Base-by-base conservation (phyloP, 208 protist species). In the Crithidia acanthocephali region DNA sequence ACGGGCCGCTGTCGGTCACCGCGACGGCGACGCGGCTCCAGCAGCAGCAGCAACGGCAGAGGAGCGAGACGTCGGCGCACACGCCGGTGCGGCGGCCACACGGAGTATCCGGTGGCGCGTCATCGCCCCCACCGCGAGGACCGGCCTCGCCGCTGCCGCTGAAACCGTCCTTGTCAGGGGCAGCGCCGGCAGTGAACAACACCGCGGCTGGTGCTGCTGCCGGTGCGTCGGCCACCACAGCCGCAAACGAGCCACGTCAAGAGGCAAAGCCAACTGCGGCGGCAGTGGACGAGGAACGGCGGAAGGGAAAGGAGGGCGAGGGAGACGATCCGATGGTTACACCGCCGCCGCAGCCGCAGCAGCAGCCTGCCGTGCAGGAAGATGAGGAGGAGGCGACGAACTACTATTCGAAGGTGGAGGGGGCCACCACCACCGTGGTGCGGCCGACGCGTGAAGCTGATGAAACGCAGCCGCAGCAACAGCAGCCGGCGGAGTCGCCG, bases 351-450 rank as follows among this genome's bases (percentile, higher is more conserved):
- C 13, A 2, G n/a, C 37, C 11, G 37, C 37, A 23, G 37, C 37
- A 15, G 9, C 6, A 6, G 37, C 37, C 37, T 42, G 37, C 37
- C 50, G 11, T 23, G 35, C 57, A 62, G n/a, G 45, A 56, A 2
- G 61, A 66, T 1, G n/a, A 10, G 9, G 61, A 66, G 2, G 47
- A 50, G 0, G 61, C 37, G 47, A 44, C 32, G 8, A 66, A 56
- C 32, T 40, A 40, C n/a, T 66, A 56, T 30, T 66, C 61, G 16
- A 35, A 40, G 5, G 61, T 40, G 30, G 61, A 66, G 27, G 47
- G 61, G n/a, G n/a, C n/a, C 37, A 13, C 6, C 4, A 28, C 44
- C 30, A 53, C 61, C 30, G n/a, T 23, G 44, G 32, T 56, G 44
- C 61, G 33, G 47, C 32, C 47, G n/a, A 27, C 11, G 47, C n/a